phyloP scores from a whole-genome alignment of 2,329 filamentous ascomycete genomes.

The Aspergillus sp. region DNA sequence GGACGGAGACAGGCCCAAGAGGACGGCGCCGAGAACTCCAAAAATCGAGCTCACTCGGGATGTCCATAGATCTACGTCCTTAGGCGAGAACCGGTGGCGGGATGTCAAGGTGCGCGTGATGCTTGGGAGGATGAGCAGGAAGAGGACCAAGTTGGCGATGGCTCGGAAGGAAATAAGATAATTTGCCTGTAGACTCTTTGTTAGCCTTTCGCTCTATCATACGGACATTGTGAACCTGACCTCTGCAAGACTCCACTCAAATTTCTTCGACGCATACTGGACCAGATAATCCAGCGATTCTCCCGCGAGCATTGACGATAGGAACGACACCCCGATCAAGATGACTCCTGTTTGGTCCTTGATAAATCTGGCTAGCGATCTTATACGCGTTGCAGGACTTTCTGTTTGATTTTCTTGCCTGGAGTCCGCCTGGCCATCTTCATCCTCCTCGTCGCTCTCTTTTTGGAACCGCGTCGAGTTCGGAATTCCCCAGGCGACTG shows the following conservation, averaged over 20 bases:
- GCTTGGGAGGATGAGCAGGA: background rate
- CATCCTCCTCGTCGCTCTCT: background rate
- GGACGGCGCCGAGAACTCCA: background rate
- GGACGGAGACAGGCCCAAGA: background rate
- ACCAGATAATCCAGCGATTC: background rate
- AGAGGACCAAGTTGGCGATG: background rate
- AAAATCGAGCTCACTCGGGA: background rate
- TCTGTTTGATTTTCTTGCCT: background rate
- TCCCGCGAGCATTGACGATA: background rate
- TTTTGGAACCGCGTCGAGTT: background rate
- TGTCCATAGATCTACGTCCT: background rate
- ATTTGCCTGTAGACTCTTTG: background rate
- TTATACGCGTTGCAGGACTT: background rate
- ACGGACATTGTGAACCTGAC: background rate
- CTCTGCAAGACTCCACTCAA: background rate
- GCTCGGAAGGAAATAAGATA: background rate
- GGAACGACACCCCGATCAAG: background rate
- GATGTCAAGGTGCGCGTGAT: background rate
- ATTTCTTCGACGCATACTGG: background rate
- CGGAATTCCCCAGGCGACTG: background rate
- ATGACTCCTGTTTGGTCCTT: background rate
- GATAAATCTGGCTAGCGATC: background rate
- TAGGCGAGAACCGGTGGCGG: background rate
- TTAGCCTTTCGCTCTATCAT: background rate
- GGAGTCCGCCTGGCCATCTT: background rate